Evolutionary conservation across 805 yeast species (phyloP), one percentile per base, ranked within the genome.

Genomic region (Yarrowia sp.): DNA sequence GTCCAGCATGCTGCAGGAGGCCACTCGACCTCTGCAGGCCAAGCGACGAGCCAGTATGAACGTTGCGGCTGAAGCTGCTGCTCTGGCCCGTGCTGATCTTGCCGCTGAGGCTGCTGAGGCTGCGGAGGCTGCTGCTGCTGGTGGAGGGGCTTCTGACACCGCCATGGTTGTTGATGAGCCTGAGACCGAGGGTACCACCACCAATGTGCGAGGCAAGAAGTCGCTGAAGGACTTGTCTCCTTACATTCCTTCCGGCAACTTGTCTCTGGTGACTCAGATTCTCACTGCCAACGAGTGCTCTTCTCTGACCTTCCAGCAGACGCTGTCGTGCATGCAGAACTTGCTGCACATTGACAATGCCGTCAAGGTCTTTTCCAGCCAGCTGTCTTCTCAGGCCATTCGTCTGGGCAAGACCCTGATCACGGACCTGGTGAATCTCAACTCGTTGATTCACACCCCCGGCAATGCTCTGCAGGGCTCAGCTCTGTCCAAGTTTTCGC

Each of bases 211-310:
- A 9, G 24, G 46, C 39, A 64, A 64, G 24, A 52, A 64, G 50
- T 33, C 67, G 40, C 46, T 40, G 40, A 50, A 49, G 67, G 50
- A 49, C 15, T 66, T 64, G 34, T 70, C 89, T 1, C 96, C 97
- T 2, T 76, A 78, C 49, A 85, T 93, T 71, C 88, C 91, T 0
- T 86, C 84, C 47, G 77, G 80, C 20, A 88, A 87, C 70, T 80
- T 91, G 73, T 83, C 85, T 58, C 83, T 83, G 70, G 80, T 92
- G 39, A 88, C 90, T 15, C 82, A 86, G 24, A 86, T 91, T 39
- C 80, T 93, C 66, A 85, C 88, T 5, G 85, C 94, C 0, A 91
- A 90, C 73, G 96, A 93, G 68, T 92, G 97, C 74, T 87, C 93
- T 42, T 88, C 91, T 70, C 84, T 88, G 50, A 91, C 96, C 0